Percentiles rank a stretch among this genome's conserved stretches.
These are phyloP conservation scores for Adenanthera pavonina DNA, from an alignment of 306 rosid genomes.

Conservation along the genomic window DNA sequence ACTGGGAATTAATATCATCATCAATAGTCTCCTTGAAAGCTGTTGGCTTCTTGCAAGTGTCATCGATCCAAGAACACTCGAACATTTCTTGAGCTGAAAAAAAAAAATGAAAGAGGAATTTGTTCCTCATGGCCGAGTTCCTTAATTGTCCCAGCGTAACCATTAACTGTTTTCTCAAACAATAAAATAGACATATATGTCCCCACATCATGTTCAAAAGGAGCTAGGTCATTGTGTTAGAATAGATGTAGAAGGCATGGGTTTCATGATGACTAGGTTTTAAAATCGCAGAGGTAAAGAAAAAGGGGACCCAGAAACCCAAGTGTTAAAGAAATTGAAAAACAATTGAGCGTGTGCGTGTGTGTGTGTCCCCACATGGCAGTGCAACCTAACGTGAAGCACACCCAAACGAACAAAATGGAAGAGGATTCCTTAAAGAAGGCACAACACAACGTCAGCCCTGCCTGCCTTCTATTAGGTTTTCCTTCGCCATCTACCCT, in stretches of 20 bases:
- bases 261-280: neutral
- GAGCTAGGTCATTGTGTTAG: neutral
- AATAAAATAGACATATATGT: neutral
- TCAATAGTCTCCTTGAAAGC: too few species aligned
- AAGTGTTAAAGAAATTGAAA: neutral
- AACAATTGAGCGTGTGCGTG: too few species aligned
- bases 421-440: neutral
- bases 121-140: too few species aligned
- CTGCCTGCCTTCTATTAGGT: neutral
- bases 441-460: neutral
- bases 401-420: neutral
- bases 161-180: too few species aligned
- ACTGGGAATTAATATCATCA: too few species aligned
- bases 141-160: too few species aligned
- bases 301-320: neutral
- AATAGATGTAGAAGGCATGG: neutral
- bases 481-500: neutral
- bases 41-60: too few species aligned
- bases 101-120: too few species aligned
- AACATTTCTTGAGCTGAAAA: too few species aligned
- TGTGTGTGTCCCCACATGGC: neutral
- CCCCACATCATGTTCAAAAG: neutral
- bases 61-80: too few species aligned
- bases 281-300: neutral
- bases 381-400: conserved; percentile 10